Base-by-base conservation (phyloP, 2,329 filamentous ascomycete species). In the Trichocomaceae sp. region DNA sequence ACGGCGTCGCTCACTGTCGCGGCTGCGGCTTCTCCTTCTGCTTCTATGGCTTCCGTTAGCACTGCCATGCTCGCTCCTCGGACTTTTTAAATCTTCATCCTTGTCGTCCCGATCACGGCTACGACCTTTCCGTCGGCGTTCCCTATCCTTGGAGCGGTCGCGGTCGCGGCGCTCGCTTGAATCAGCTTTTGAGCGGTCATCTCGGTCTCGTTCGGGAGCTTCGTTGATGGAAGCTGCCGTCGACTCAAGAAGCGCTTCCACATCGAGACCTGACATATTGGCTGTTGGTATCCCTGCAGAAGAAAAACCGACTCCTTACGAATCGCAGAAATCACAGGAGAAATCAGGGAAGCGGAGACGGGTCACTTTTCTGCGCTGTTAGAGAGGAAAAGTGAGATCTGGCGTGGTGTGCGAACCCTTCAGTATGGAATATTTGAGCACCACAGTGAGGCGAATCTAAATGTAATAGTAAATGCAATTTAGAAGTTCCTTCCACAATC, bases 201-300 rank as follows among this genome's bases (percentile, higher is more conserved):
- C 82, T 61, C 78, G 75, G 60, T 83, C 80, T 56, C 73, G 72
- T 51, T 72, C 60, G 29, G 66, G 66, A 57, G 66, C 62, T 39
- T 68, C 65, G 44, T 68, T 62, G 46, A 63, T 60, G 47, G 79
- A 78, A 69, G 84, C 85, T 51, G 88, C 88, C 59, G 88, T 89
- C 50, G 87, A 88, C 73, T 96, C 90, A 63, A 96, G 84, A 61
- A 96, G 82, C 62, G 90, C 89, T 79, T 96, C 91, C 64, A 96
- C 89, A 69, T 95, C 90, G 63, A 86, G 77, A 71, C 79, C 80
- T 69, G 84, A 84, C 84, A 86, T 86, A 63, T 63, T 76, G 51
- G 33, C 29, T 29, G 23, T 22, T 46, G 31, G 45, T 63, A 15
- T 41, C 19, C 19, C 47, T 57, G 63, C 59, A 60, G 7, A 29